phyloP scores from a whole-genome alignment of 495 filamentous ascomycete genomes.

The Penicillium atrosanguineum region DNA sequence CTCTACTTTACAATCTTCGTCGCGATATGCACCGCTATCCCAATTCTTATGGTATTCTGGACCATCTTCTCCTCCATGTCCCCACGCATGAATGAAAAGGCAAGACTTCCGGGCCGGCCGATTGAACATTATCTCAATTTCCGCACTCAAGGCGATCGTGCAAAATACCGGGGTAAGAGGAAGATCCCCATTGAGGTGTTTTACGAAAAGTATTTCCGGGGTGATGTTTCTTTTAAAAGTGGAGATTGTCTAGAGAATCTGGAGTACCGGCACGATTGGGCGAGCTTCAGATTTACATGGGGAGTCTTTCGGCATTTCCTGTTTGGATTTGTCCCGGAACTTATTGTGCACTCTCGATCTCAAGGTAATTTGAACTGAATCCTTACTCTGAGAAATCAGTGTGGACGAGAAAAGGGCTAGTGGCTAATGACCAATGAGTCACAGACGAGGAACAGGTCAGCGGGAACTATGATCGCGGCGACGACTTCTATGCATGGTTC shows the following conservation, averaged over 20 bases:
- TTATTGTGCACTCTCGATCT: constrained; percentile 74
- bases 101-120: constrained; percentile 58
- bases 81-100: constrained; percentile 78
- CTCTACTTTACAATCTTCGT: constrained; percentile 72
- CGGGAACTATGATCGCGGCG: constrained; percentile 82
- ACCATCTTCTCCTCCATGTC: constrained; percentile 60
- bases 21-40: constrained; percentile 59
- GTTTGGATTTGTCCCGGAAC: constrained; percentile 68
- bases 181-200: constrained; percentile 67
- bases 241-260: constrained; percentile 58
- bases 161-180: constrained; percentile 58
- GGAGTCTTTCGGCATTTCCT: constrained; percentile 68
- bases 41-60: constrained; percentile 73
- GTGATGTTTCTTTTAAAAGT: constrained; percentile 59
- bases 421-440: no score
- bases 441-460: constrained; percentile 73
- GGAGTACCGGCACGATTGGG: constrained; percentile 69
- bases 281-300: constrained; percentile 72
- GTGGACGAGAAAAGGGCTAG: no score
- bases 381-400: no score
- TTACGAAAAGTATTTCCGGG: constrained; percentile 65
- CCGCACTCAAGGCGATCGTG: constrained; percentile 53
- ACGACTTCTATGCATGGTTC: constrained; percentile 90
- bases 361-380: constrained; percentile 49
- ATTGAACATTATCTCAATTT: constrained; percentile 66